These are phyloP conservation scores for Nakaseomyces sp. DNA, from an alignment of 1,139 yeast genomes.

Conservation along the genomic window DNA sequence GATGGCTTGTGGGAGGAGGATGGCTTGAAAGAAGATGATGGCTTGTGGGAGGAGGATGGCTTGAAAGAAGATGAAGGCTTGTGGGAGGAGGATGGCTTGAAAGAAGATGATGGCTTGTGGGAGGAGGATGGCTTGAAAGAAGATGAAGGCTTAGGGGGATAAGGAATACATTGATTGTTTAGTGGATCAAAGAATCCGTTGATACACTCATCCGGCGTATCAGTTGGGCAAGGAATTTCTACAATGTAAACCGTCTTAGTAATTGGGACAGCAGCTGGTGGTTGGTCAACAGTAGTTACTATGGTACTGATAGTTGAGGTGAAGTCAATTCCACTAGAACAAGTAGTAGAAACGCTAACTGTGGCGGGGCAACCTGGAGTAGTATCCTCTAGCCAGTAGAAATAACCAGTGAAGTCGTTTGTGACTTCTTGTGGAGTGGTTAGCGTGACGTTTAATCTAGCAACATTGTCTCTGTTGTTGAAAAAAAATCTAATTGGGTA, in stretches of 20 bases:
- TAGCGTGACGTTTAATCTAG: background rate
- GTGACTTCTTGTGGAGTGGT: background rate
- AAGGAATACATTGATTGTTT: background rate
- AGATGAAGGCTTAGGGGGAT: background rate
- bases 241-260: background rate
- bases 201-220: background rate
- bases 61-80: background rate
- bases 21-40: background rate
- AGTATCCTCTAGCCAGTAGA: background rate
- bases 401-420: background rate
- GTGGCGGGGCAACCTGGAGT: background rate
- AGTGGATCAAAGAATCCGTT: slow-evolving; percentile 1
- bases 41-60: background rate
- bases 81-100: background rate
- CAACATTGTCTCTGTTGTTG: slow-evolving; percentile 1
- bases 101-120: background rate
- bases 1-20: background rate
- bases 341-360: background rate
- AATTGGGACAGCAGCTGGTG: background rate
- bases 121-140: background rate
- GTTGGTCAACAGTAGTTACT: background rate
- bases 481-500: background rate
- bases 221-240: background rate
- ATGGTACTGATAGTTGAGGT: background rate
- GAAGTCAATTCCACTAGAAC: background rate